These are phyloP conservation scores for Quillaja saponaria DNA, from an alignment of 306 rosid genomes.

Conservation along the genomic window DNA sequence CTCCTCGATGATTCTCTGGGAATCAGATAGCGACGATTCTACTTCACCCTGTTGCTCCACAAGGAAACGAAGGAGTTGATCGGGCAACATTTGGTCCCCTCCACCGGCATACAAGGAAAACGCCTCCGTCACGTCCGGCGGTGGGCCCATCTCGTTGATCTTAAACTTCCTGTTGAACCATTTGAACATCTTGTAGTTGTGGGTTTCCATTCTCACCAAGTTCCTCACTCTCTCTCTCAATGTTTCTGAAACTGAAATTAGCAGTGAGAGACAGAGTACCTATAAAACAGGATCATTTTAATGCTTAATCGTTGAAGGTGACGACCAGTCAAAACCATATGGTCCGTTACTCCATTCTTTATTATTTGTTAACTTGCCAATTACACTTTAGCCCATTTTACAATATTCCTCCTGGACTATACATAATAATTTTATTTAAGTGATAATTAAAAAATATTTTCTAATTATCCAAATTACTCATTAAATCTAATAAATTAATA, in stretches of 20 bases:
- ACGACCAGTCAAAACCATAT: not conserved
- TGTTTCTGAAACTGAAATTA: not conserved
- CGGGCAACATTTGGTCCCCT: slow-evolving; percentile 40
- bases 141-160: slow-evolving; percentile 52
- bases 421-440: too few relatives aligned
- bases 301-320: slow-evolving; percentile 7
- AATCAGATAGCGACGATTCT: slow-evolving; percentile 24
- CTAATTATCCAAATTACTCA: too few relatives aligned
- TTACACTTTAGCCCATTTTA: too few relatives aligned
- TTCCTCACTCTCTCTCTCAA: slow-evolving; percentile 4
- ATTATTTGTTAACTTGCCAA: too few relatives aligned
- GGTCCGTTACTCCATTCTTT: too few relatives aligned
- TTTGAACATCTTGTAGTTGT: slow-evolving; percentile 55
- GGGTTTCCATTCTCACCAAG: slow-evolving; percentile 4
- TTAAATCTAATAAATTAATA: too few relatives aligned
- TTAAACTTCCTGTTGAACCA: slow-evolving; percentile 74
- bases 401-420: too few relatives aligned
- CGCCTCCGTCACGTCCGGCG: slow-evolving; percentile 57
- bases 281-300: not conserved
- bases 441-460: too few relatives aligned
- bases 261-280: slow-evolving; percentile 5
- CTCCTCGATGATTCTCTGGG: slow-evolving; percentile 30
- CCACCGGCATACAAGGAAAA: slow-evolving; percentile 51
- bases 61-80: slow-evolving; percentile 56
- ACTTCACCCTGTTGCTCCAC: slow-evolving; percentile 50